phyloP scores from a whole-genome alignment of 2,329 filamentous ascomycete genomes.

The Calonectria pauciramosa region DNA sequence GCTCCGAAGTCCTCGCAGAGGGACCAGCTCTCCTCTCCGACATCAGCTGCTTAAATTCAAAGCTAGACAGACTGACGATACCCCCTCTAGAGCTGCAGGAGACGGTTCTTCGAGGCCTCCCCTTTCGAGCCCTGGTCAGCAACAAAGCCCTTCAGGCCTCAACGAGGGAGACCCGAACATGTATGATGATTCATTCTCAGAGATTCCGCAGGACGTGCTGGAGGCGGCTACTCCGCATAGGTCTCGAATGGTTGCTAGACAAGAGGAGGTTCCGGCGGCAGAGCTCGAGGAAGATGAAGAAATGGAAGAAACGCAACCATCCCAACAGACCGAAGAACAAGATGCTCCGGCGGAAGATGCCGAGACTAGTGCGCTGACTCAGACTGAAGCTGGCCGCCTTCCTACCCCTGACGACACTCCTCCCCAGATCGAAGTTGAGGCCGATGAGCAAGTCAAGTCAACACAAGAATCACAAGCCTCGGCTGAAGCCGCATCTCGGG shows the following conservation, averaged over 20 bases:
- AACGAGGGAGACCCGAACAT: slow-evolving; percentile 49
- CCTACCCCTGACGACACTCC: slow-evolving; percentile 68
- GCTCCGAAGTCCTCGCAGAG: slow-evolving; percentile 54
- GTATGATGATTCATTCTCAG: slow-evolving; percentile 71
- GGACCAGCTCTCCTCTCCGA: slow-evolving; percentile 47
- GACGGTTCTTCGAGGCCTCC: slow-evolving; percentile 5
- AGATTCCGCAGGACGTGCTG: slow-evolving; percentile 66
- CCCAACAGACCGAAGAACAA: slow-evolving; percentile 17
- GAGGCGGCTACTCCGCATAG: slow-evolving; percentile 62
- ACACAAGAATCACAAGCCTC: slow-evolving; percentile 29
- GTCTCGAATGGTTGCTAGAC: slow-evolving; percentile 16
- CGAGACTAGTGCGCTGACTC: slow-evolving; percentile 50
- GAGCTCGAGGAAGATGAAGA: slow-evolving; percentile 25
- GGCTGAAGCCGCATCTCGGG: slow-evolving; percentile 18
- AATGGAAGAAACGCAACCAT: slow-evolving; percentile 17
- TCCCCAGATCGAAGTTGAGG: slow-evolving; percentile 50
- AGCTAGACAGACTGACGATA: slow-evolving; percentile 41
- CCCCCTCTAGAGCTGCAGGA: slow-evolving; percentile 15
- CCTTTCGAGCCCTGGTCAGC: slow-evolving; percentile 20
- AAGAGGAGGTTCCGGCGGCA: background rate
- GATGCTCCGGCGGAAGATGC: slow-evolving; percentile 37
- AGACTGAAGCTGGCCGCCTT: slow-evolving; percentile 59
- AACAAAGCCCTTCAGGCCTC: slow-evolving; percentile 20
- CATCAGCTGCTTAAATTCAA: slow-evolving; percentile 51
- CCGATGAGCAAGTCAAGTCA: slow-evolving; percentile 39